Evolutionary conservation across 495 filamentous ascomycete species (phyloP), one percentile per base, ranked within the genome.

Genomic region (Penicillium dipodomyicola): DNA sequence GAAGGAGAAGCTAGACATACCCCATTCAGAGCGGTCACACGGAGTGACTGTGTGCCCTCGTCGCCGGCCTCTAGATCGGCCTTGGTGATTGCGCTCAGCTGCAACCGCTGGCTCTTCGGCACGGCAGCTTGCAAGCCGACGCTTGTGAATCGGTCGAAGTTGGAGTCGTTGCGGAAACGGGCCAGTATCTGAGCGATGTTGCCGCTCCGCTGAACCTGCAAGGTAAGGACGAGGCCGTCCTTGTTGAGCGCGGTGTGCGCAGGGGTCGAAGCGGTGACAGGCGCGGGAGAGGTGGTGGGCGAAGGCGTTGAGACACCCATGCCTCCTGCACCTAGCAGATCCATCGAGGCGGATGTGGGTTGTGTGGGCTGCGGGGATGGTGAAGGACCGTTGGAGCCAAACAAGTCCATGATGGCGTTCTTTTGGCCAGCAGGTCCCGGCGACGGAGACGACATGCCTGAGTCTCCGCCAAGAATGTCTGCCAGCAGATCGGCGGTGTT

Each of bases 51-150:
- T 51, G 86, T 88, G 14, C 90, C 95, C 62, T 97, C 93, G 15
- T 86, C 81, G 3, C 90, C 91, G 3, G 82, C 80, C 12, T 80
- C 84, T 15, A 98, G 68, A 42, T 96, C 90, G 2, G 84, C 71
- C 62, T 82, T 87, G 52, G 85, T 94, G 56, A 98, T 94, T 50
- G 87, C 89, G 65, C 92, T 87, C 48, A 98, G 76, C 69, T 96
- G 90, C 58, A 98, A 70, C 65, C 90, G 93, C 72, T 97, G 95
- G 35, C 86, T 91, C 76, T 96, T 97, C 6, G 94, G 95, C 58
- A 97, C 94, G 5, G 94, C 94, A 45, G 92, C 95, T 71, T 97
- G 95, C 50, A 98, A 67, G 6, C 85, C 86, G 17, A 97, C 88
- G 33, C 75, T 81, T 15, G 83, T 79, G 45, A 97, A 79, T n/a